These are phyloP conservation scores for Colletotrichum tanaceti DNA, from an alignment of 2,329 filamentous ascomycete genomes.

Conservation along the genomic window DNA sequence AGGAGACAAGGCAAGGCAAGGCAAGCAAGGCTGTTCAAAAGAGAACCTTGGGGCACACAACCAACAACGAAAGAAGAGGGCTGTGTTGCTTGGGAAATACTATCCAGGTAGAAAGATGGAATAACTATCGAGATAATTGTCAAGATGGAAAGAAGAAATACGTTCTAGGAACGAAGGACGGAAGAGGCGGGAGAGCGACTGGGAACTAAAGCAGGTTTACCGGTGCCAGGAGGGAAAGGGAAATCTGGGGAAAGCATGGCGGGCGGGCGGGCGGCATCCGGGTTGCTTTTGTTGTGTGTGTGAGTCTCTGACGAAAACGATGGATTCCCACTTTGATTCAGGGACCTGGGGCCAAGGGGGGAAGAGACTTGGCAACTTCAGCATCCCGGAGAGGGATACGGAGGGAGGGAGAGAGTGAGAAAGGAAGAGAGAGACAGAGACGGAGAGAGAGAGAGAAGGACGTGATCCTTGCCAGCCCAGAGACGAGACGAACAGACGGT, in stretches of 20 bases:
- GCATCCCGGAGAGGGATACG: not conserved
- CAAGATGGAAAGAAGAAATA: not conserved
- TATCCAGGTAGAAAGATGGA: not conserved
- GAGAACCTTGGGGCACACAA: not conserved
- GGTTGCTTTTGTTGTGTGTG: slow-evolving; percentile 25
- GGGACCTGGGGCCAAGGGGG: not conserved
- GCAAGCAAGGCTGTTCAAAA: not conserved
- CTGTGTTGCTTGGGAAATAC: not conserved
- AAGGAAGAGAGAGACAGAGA: not conserved
- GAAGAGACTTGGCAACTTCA: slow-evolving; percentile 3
- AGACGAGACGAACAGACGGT: too few species aligned
- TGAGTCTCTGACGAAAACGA: not conserved
- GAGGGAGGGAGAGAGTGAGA: too few species aligned
- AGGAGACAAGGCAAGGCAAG: not conserved
- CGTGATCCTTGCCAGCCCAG: too few species aligned
- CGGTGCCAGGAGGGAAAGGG: not conserved
- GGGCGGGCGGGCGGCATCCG: slow-evolving; percentile 15
- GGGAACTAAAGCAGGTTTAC: slow-evolving; percentile 11
- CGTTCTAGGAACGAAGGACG: slow-evolving; percentile 8
- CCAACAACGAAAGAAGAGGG: not conserved
- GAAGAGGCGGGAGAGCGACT: slow-evolving; percentile 13
- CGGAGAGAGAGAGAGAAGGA: too few species aligned
- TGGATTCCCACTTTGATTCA: slow-evolving; percentile 7
- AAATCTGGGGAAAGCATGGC: slow-evolving; percentile 33
- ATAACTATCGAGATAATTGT: too few species aligned